Evolutionary conservation across 257 asterid genomes (phyloP).

Genomic region (Nyctanthes arbortristis): DNA sequence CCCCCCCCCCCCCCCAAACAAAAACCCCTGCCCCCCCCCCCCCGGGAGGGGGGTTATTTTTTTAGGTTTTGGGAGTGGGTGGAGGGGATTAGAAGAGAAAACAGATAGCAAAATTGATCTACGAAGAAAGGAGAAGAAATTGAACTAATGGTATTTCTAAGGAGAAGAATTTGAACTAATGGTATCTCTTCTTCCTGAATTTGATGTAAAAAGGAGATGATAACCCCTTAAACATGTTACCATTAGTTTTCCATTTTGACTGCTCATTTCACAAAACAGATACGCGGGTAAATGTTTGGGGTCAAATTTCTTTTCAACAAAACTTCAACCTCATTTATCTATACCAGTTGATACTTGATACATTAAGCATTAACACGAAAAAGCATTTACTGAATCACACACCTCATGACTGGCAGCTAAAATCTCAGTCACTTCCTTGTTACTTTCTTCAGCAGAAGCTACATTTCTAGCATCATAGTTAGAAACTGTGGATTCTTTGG

Average conservation of each 20-base stretch:
- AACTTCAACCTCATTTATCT: neutral
- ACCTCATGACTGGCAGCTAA: constrained; percentile 37
- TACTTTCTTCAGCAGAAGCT: constrained; percentile 22
- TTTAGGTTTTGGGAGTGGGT: too few species aligned
- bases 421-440: constrained; percentile 28
- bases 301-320: neutral
- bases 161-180: neutral
- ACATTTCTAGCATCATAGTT: constrained; percentile 25
- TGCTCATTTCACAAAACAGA: neutral
- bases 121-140: neutral
- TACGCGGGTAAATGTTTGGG: neutral
- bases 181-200: neutral
- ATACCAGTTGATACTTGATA: neutral
- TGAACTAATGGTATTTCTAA: neutral
- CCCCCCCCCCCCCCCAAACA: too few species aligned
- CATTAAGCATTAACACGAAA: neutral
- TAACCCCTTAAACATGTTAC: neutral
- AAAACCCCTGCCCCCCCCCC: too few species aligned
- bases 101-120: neutral
- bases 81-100: neutral
- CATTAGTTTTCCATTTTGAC: neutral
- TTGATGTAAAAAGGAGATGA: neutral
- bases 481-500: constrained; percentile 16
- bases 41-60: too few species aligned
- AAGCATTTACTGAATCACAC: constrained; percentile 19